Conservation (phyloP, 495 filamentous ascomycete species). For the Podospora didyma region DNA sequence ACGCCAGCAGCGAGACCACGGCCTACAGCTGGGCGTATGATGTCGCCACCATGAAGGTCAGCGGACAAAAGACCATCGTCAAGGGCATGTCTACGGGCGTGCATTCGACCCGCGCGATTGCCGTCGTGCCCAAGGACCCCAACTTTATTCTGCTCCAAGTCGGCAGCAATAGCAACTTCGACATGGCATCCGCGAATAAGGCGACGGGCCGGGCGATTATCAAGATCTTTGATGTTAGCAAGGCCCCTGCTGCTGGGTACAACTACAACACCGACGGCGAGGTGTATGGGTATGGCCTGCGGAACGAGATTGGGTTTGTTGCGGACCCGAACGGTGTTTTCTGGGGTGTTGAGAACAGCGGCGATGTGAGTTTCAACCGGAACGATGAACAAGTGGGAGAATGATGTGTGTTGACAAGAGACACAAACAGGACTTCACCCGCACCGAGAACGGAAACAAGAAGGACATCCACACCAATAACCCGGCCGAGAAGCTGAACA, state of each 20-base stretch:
- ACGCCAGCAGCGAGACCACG: slow-evolving; percentile 54
- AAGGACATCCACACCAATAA: slow-evolving; percentile 62
- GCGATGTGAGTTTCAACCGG: slow-evolving; percentile 53
- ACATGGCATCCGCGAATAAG: slow-evolving; percentile 42
- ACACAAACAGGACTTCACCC: slow-evolving; percentile 35
- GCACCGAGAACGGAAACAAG: slow-evolving; percentile 37
- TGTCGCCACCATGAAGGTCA: slow-evolving; percentile 37
- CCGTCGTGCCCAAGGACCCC: slow-evolving; percentile 51
- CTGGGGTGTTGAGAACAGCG: slow-evolving; percentile 68
- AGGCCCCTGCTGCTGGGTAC: slow-evolving; percentile 31
- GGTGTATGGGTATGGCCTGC: slow-evolving; percentile 60
- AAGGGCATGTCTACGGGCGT: slow-evolving; percentile 53
- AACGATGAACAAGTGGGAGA: neutral
- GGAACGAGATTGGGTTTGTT: slow-evolving; percentile 64
- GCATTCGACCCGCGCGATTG: slow-evolving; percentile 58
- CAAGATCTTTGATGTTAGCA: slow-evolving; percentile 57
- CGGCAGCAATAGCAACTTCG: slow-evolving; percentile 59
- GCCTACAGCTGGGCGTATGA: slow-evolving; percentile 61
- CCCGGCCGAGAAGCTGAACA: slow-evolving; percentile 70
- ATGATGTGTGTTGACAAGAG: slow-evolving; percentile 18
- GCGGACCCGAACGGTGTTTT: slow-evolving; percentile 58
- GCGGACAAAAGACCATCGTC: slow-evolving; percentile 45
- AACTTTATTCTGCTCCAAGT: slow-evolving; percentile 52
- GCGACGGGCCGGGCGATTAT: slow-evolving; percentile 55
- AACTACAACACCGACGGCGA: slow-evolving; percentile 52